Percentiles rank a stretch among this genome's conserved stretches.
Conservation (phyloP, 768 basidiomycete genomes). For the Clavaria fumosa region DNA sequence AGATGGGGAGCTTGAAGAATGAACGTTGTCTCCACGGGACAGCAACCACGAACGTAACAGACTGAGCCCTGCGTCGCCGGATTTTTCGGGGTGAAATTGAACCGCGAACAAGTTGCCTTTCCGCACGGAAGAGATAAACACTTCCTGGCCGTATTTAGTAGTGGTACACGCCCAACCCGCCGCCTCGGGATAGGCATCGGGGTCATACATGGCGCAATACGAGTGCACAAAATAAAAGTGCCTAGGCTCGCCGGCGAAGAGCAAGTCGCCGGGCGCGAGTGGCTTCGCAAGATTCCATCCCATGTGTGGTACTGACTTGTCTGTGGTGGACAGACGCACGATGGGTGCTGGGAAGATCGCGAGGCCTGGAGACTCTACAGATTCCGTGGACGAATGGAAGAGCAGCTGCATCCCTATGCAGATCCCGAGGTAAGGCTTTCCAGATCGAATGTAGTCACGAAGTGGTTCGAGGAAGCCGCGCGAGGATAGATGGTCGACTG, state of each 20-base stretch:
- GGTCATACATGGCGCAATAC: constrained; percentile 67
- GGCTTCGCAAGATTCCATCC: constrained; percentile 73
- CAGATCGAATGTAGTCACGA: constrained; percentile 66
- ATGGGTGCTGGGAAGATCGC: constrained; percentile 76
- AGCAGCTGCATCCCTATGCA: constrained; percentile 98
- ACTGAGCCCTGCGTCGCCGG: constrained; percentile 70
- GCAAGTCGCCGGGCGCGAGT: constrained; percentile 27
- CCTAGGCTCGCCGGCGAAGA: constrained; percentile 13
- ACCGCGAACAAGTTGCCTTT: constrained; percentile 78
- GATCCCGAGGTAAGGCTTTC: constrained; percentile 92
- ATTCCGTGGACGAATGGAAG: constrained; percentile 76
- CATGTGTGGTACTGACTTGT: constrained; percentile 93
- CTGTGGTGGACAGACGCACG: constrained; percentile 45
- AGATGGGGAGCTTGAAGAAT: too few relatives aligned
- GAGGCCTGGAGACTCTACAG: constrained; percentile 50
- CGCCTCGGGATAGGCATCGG: constrained; percentile 34
- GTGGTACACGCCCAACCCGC: constrained; percentile 71
- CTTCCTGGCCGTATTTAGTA: constrained; percentile 88
- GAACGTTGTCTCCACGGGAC: constrained; percentile 28
- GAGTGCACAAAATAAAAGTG: constrained; percentile 98
- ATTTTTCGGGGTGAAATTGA: constrained; percentile 99
- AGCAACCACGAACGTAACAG: constrained; percentile 72
- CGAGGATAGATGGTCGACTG: constrained; percentile 56
- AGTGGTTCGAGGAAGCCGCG: constrained; percentile 73
- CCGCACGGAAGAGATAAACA: constrained; percentile 76